Conservation (phyloP, 169 alveolate species). For the Besnoitia besnoiti region DNA sequence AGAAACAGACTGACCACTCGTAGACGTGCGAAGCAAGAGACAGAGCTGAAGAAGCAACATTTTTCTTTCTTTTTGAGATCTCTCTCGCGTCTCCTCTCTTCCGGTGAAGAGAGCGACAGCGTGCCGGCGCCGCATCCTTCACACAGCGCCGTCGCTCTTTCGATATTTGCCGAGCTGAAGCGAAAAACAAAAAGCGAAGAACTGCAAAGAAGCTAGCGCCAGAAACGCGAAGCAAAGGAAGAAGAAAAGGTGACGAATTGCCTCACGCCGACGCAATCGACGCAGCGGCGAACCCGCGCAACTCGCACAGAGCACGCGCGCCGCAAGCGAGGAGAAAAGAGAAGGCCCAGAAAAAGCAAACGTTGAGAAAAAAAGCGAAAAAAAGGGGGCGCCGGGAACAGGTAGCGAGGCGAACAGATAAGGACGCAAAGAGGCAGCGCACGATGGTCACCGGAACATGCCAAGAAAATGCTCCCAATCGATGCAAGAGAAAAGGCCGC, state of each 20-base stretch:
- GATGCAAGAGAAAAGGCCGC: no score
- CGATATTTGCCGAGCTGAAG: constrained; percentile 1
- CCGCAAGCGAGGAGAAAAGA: background rate
- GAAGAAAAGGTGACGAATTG: background rate
- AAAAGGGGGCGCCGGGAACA: no score
- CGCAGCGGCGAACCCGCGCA: background rate
- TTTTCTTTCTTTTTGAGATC: no score
- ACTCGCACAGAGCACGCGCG: background rate
- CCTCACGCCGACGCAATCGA: background rate
- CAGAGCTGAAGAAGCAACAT: no score
- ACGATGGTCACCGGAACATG: background rate
- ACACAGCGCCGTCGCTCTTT: background rate
- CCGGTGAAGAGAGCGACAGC: no score
- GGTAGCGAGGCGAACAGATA: background rate
- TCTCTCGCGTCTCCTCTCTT: no score
- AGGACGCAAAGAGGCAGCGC: background rate
- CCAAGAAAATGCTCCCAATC: background rate
- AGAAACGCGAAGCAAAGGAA: background rate
- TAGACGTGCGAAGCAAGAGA: no score
- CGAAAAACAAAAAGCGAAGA: background rate
- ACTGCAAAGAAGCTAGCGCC: background rate
- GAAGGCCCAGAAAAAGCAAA: background rate
- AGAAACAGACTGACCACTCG: no score
- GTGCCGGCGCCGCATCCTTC: no score
- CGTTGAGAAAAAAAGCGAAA: background rate